Conservation (phyloP, 345 rosid species). For the Eucalyptus decipiens region DNA sequence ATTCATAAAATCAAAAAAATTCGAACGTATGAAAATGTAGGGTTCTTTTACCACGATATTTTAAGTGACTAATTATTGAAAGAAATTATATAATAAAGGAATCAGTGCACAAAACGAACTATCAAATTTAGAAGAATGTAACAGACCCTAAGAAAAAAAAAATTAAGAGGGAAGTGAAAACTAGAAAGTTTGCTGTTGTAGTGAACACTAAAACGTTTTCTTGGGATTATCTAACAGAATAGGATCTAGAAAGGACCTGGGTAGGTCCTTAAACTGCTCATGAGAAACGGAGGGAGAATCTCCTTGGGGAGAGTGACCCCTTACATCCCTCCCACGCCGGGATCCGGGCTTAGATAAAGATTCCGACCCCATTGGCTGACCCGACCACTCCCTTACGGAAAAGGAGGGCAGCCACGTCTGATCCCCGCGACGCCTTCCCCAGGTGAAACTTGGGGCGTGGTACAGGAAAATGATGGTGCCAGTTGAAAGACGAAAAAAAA, state of each 20-base stretch:
- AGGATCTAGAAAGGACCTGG: not conserved
- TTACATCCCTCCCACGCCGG: too few species aligned
- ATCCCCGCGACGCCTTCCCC: too few species aligned
- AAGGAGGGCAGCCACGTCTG: too few species aligned
- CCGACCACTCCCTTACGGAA: too few species aligned
- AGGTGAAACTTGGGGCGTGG: too few species aligned
- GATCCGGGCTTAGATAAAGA: too few species aligned
- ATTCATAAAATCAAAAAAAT: not conserved
- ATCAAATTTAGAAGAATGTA: not conserved
- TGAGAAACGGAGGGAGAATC: too few species aligned
- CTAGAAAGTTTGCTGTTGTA: not conserved
- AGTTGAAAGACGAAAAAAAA: too few species aligned
- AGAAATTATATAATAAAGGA: not conserved
- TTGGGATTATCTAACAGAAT: not conserved
- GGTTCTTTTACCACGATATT: not conserved
- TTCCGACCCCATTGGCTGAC: too few species aligned
- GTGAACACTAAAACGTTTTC: not conserved
- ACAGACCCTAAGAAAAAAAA: not conserved
- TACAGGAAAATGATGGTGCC: too few species aligned
- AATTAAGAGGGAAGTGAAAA: not conserved
- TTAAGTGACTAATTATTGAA: not conserved
- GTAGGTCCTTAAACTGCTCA: too few species aligned
- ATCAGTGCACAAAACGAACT: not conserved
- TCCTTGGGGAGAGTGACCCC: too few species aligned
- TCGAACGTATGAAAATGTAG: not conserved